Conservation (phyloP, 2,329 filamentous ascomycete genomes). For the Onygenales sp. region DNA sequence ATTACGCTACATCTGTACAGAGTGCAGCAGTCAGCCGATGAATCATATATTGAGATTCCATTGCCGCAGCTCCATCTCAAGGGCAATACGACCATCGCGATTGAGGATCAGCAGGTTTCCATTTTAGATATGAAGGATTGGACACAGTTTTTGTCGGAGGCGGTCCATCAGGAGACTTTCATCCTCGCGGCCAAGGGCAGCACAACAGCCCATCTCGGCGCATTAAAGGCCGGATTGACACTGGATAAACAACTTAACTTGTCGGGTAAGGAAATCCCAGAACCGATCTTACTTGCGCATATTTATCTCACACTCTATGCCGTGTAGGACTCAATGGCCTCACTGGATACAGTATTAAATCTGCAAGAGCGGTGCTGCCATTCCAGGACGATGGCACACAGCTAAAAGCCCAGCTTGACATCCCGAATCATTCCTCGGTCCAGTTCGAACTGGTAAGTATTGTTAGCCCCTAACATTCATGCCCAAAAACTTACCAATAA, state of each 20-base stretch:
- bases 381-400: constrained; percentile 32
- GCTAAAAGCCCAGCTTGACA: constrained; percentile 32
- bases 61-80: constrained; percentile 13
- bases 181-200: constrained; percentile 31
- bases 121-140: constrained; percentile 34
- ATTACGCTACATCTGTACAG: constrained; percentile 35
- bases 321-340: constrained; percentile 27
- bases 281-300: neutral
- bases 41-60: constrained; percentile 11
- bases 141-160: constrained; percentile 28
- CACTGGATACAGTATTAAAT: constrained; percentile 29
- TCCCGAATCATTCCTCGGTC: constrained; percentile 39
- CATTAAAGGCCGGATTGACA: constrained; percentile 27
- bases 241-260: constrained; percentile 37
- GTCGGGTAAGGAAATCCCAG: constrained; percentile 13
- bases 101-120: constrained; percentile 26
- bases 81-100: constrained; percentile 22
- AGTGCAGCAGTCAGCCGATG: constrained; percentile 20
- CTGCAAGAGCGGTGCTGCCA: constrained; percentile 29
- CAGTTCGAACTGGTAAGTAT: constrained; percentile 24
- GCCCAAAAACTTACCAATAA: neutral
- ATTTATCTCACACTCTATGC: neutral
- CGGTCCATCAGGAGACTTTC: constrained; percentile 30
- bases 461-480: neutral
- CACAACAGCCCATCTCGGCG: constrained; percentile 31